phyloP scores from a whole-genome alignment of 805 yeast species.

The Metschnikowia lochheadii region DNA sequence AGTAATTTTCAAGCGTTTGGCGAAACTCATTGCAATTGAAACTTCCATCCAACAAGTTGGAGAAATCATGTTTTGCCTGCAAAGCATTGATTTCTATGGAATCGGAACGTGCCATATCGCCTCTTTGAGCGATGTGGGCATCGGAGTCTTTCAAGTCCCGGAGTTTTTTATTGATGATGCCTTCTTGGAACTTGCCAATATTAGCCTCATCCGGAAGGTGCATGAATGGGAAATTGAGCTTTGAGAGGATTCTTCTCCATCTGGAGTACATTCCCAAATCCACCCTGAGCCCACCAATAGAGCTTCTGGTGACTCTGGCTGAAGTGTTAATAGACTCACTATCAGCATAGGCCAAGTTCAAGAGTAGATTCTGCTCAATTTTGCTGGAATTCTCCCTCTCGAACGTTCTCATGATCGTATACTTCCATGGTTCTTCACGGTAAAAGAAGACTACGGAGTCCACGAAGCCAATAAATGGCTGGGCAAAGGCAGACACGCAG shows the following conservation, averaged over 20 bases:
- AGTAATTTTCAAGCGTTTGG: constrained; percentile 27
- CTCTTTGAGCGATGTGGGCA: not conserved
- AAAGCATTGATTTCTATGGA: constrained; percentile 9
- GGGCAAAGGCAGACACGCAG: constrained; percentile 67
- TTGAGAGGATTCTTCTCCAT: constrained; percentile 40
- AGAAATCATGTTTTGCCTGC: constrained; percentile 33
- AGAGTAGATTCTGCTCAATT: constrained; percentile 19
- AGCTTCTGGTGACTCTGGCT: constrained; percentile 22
- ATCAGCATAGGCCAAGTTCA: constrained; percentile 11
- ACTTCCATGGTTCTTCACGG: constrained; percentile 77
- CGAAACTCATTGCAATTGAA: constrained; percentile 27
- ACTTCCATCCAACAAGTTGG: constrained; percentile 32
- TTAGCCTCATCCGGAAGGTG: constrained; percentile 39
- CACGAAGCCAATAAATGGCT: constrained; percentile 75
- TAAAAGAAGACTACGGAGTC: constrained; percentile 72
- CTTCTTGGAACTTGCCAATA: constrained; percentile 19
- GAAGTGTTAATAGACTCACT: constrained; percentile 25
- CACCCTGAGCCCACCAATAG: constrained; percentile 27
- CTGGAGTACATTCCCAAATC: constrained; percentile 26
- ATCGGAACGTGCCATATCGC: not conserved
- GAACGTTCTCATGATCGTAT: constrained; percentile 38
- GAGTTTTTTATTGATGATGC: constrained; percentile 11
- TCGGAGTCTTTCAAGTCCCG: not conserved
- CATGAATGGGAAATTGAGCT: constrained; percentile 42
- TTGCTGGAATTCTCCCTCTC: constrained; percentile 30